Percentiles rank a stretch among this genome's conserved stretches.
These are phyloP conservation scores for Pythium folliculosum DNA, from an alignment of 352 stramenopile genomes.

Conservation along the genomic window DNA sequence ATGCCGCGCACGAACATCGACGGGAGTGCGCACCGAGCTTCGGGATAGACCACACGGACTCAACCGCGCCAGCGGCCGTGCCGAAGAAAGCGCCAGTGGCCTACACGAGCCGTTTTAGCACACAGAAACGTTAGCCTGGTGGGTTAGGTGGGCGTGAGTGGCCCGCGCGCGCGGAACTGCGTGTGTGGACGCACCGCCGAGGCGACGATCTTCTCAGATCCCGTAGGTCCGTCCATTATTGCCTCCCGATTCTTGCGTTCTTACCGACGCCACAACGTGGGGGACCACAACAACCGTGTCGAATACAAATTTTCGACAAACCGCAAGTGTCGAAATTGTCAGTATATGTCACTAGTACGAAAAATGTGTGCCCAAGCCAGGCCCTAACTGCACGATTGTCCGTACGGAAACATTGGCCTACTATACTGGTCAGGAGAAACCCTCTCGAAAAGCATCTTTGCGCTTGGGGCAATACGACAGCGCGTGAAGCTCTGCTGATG, in stretches of 20 bases:
- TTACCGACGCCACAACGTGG: conserved; percentile 13
- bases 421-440: conserved; percentile 29
- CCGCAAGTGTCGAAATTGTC: conserved; percentile 11
- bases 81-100: conserved; percentile 80
- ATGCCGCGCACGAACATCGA: not conserved
- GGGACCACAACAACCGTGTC: conserved; percentile 24
- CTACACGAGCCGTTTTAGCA: conserved; percentile 29
- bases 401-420: conserved; percentile 28
- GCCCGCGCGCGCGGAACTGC: not conserved
- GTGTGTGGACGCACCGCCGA: conserved; percentile 47
- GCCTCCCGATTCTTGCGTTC: conserved; percentile 27
- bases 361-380: not conserved
- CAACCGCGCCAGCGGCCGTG: conserved; percentile 63
- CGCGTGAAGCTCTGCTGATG: conserved; percentile 93
- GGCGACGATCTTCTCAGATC: conserved; percentile 81
- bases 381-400: not conserved
- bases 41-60: conserved; percentile 87
- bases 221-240: conserved; percentile 58
- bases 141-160: not conserved
- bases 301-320: conserved; percentile 14
- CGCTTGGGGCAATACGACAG: conserved; percentile 93
- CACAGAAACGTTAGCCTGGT: not conserved
- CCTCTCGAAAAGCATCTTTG: conserved; percentile 64
- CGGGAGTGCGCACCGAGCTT: conserved; percentile 65
- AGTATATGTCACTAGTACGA: conserved; percentile 13